These are phyloP conservation scores for Solanum lycopersicoides DNA, from an alignment of 257 asterid genomes.

Conservation along the genomic window DNA sequence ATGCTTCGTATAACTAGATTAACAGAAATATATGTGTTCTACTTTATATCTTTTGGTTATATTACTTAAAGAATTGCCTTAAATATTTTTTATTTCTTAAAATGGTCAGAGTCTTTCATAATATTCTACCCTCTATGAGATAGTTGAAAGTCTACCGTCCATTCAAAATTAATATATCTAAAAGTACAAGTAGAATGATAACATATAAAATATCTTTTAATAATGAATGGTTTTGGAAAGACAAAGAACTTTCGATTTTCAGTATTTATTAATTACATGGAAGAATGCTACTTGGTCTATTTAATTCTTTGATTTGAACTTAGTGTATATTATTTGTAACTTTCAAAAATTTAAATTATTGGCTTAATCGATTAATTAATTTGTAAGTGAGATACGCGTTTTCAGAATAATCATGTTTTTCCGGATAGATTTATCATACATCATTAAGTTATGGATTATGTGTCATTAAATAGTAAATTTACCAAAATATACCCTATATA, in stretches of 20 bases:
- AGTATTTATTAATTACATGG: not conserved
- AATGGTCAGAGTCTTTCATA: not conserved
- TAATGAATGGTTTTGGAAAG: not conserved
- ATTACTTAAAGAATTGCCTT: not conserved
- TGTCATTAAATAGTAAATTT: not conserved
- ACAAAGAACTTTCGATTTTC: not conserved
- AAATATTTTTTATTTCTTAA: not conserved
- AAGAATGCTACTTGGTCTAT: not conserved
- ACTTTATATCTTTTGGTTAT: not conserved
- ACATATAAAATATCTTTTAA: not conserved
- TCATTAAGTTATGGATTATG: not conserved
- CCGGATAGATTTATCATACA: not conserved
- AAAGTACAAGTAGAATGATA: not conserved
- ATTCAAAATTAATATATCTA: not conserved
- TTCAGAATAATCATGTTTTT: not conserved
- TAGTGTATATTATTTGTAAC: not conserved
- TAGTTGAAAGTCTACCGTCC: not conserved
- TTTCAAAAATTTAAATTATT: not conserved
- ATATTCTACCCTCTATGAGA: not conserved
- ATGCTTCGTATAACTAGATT: not conserved
- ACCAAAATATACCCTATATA: not conserved
- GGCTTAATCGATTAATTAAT: not conserved
- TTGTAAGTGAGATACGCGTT: not conserved
- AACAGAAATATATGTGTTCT: not conserved
- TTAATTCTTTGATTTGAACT: not conserved